Base-by-base conservation (phyloP, 495 filamentous ascomycete genomes). In the Penicillium longicatenatum region DNA sequence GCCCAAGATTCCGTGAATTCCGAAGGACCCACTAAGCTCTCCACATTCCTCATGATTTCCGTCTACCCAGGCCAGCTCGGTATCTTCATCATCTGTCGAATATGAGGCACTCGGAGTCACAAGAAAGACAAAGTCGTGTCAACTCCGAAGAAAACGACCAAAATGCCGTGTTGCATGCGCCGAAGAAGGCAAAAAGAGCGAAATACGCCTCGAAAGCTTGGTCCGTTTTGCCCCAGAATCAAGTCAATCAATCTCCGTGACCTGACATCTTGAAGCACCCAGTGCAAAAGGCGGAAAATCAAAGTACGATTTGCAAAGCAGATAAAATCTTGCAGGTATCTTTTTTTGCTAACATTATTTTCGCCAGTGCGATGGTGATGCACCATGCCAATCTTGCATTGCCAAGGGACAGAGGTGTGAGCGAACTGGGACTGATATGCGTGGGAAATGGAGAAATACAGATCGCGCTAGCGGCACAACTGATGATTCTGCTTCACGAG, bases 141-240 rank as follows among this genome's bases (percentile, higher is more conserved):
- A 6, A 48, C 4, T 4, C 11, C 24, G 24, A 22, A 4, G 45
- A 31, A 8, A 22, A 31, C 2, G 0, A 26, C 0, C 3, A 48
- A 1, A 20, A 22, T 8, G 49, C 12, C 1, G 29, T 2, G 1
- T 24, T 17, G 6, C 26, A 44, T 22, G 41, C 29, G 6, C 20
- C 43, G 7, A 70, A 63, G 24, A 43, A 60, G 17, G 37, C 57
- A 12, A 64, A 60, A 63, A 45, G 68, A 21, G 62, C 60, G 8
- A 68, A 55, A 44, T 70, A 70, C 49, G 63, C 53, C 29, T 58
- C 65, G 4, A 70, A 61, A 54, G 68, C 68, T 10, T 70, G 68
- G 68, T 70, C 55, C 22, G 63, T 21, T 35, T 17, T 22, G 9
- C 21, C n/a, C 19, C 6, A 39, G 6, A 39, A 17, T 1, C 16